Conservation (phyloP, 139 green algal species). For the Pycnococcus provasolii region DNA sequence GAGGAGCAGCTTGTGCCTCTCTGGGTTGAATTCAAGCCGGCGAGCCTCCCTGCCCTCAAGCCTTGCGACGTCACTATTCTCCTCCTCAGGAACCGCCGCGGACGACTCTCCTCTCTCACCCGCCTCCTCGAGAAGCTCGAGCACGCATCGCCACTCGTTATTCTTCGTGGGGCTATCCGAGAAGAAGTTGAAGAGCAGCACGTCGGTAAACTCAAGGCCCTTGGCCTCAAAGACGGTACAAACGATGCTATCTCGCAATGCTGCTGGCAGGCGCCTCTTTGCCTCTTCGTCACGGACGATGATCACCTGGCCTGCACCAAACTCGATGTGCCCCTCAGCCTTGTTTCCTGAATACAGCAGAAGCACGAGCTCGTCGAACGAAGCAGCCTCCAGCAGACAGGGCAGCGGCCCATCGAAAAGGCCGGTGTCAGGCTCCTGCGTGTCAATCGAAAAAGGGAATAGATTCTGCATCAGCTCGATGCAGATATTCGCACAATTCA, state of each 20-base stretch:
- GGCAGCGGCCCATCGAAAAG: conserved; percentile 50
- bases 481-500: conserved; percentile 45
- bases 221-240: conserved; percentile 59
- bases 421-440: conserved; percentile 41
- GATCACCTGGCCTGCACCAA: conserved; percentile 66
- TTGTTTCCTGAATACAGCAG: neutral
- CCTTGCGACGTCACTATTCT: neutral
- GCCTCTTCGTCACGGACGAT: conserved; percentile 42
- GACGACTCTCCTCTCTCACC: neutral
- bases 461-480: conserved; percentile 45
- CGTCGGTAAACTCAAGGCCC: conserved; percentile 65
- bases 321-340: conserved; percentile 46
- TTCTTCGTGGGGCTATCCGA: conserved; percentile 30
- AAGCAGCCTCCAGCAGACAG: conserved; percentile 39
- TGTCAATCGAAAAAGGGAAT: conserved; percentile 48
- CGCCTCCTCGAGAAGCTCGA: conserved; percentile 38
- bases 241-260: conserved; percentile 43
- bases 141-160: conserved; percentile 53
- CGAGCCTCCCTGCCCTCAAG: neutral
- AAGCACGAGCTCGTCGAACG: neutral
- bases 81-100: neutral
- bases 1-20: conserved; percentile 41
- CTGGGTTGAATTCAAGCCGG: conserved; percentile 12
- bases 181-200: conserved; percentile 60
- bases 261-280: conserved; percentile 34